Evolutionary conservation across 495 filamentous ascomycete species (phyloP).

Genomic region (Massariosphaeria phaeospora): DNA sequence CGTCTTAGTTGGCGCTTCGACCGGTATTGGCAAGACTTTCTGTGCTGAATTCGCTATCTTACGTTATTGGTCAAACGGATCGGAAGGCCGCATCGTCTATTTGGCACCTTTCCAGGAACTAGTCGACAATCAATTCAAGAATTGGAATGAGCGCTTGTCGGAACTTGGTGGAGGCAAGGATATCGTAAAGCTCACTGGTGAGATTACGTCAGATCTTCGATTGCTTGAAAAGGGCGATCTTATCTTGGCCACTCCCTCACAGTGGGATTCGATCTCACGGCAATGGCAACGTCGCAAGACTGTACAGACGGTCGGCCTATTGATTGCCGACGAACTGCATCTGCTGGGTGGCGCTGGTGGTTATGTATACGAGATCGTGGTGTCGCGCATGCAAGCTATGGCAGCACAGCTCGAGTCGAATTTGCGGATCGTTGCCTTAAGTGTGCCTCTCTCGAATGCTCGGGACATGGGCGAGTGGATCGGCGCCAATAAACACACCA

Average conservation of each 20-base stretch:
- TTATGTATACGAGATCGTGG: slow-evolving; percentile 89
- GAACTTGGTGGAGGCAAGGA: slow-evolving; percentile 77
- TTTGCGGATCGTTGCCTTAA: slow-evolving; percentile 84
- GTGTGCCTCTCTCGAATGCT: slow-evolving; percentile 87
- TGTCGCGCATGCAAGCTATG: slow-evolving; percentile 97
- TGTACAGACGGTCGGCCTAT: slow-evolving; percentile 81
- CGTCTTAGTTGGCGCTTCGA: slow-evolving; percentile 82
- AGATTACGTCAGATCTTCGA: slow-evolving; percentile 86
- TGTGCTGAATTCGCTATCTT: slow-evolving; percentile 93
- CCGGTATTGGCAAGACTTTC: slow-evolving; percentile 92
- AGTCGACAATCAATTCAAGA: slow-evolving; percentile 69
- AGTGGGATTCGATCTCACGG: slow-evolving; percentile 94
- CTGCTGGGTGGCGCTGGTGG: slow-evolving; percentile 87
- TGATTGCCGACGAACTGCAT: slow-evolving; percentile 95
- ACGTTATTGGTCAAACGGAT: slow-evolving; percentile 72
- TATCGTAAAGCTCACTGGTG: slow-evolving; percentile 89
- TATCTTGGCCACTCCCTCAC: slow-evolving; percentile 83
- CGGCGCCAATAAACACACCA: slow-evolving; percentile 95
- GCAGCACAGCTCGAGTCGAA: slow-evolving; percentile 77
- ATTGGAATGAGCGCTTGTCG: slow-evolving; percentile 76
- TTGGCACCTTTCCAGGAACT: slow-evolving; percentile 95
- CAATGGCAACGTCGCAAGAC: slow-evolving; percentile 96
- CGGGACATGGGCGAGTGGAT: slow-evolving; percentile 98
- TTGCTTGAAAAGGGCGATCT: slow-evolving; percentile 84
- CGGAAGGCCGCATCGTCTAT: slow-evolving; percentile 78